A percentile compares a stretch with the other conserved stretches of the same genome.
These are phyloP conservation scores for Botryosphaeria dothidea DNA, from an alignment of 2,329 filamentous ascomycete genomes.

Conservation along the genomic window DNA sequence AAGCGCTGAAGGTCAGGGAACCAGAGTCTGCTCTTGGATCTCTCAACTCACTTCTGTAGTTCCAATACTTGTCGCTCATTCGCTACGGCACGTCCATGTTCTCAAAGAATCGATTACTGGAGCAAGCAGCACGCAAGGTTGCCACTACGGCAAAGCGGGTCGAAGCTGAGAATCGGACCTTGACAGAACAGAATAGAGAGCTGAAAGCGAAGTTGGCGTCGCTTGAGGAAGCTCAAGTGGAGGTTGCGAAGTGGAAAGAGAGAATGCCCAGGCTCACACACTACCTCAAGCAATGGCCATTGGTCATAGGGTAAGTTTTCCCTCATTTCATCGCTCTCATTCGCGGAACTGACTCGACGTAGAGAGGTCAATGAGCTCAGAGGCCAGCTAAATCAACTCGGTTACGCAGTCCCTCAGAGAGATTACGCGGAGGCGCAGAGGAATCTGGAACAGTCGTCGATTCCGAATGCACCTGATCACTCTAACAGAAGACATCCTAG, in stretches of 20 bases:
- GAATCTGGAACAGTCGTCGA: no score
- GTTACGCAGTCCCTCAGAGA: constrained; percentile 15
- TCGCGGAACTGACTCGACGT: not conserved
- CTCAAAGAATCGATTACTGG: not conserved
- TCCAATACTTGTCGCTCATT: constrained; percentile 47
- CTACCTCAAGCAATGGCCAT: constrained; percentile 36
- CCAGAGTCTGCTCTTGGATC: not conserved
- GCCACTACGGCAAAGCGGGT: not conserved
- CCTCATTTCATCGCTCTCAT: not conserved
- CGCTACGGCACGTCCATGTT: constrained; percentile 30
- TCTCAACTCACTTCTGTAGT: constrained; percentile 35
- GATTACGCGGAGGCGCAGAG: not conserved
- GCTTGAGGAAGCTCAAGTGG: constrained; percentile 27
- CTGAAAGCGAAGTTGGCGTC: constrained; percentile 23
- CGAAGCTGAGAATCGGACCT: not conserved
- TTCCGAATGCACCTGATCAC: not conserved
- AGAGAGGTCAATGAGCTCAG: constrained; percentile 19
- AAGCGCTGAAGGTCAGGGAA: constrained; percentile 43
- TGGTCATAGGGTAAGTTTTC: constrained; percentile 30
- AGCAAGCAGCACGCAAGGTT: not conserved
- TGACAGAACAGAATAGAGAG: constrained; percentile 25
- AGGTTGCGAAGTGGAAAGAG: constrained; percentile 34
- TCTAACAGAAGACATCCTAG: not conserved
- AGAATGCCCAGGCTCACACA: constrained; percentile 35
- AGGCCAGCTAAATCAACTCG: constrained; percentile 15